These are phyloP conservation scores for Cairneyella variabilis DNA, from an alignment of 495 filamentous ascomycete species.

Conservation along the genomic window DNA sequence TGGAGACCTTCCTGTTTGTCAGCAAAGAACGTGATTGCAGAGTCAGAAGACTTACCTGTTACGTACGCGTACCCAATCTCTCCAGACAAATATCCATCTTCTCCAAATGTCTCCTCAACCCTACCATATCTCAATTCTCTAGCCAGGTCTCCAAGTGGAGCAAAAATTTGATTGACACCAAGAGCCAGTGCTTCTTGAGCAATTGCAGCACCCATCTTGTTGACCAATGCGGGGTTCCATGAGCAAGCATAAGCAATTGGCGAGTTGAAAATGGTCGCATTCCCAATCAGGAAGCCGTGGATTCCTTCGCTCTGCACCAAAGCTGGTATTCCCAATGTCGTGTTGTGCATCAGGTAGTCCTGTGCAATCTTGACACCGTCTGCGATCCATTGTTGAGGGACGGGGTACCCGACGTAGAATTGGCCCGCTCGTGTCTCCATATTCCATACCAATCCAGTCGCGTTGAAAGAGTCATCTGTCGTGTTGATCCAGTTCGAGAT, in stretches of 20 bases:
- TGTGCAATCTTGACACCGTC: conserved; percentile 20
- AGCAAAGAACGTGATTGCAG: background rate
- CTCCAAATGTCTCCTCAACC: conserved; percentile 66
- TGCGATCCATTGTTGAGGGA: conserved; percentile 58
- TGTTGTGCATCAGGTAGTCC: conserved; percentile 29
- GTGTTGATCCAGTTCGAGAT: conserved; percentile 67
- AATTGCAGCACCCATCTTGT: conserved; percentile 56
- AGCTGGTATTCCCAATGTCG: conserved; percentile 63
- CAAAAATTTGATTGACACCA: conserved; percentile 66
- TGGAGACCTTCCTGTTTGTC: conserved; percentile 32
- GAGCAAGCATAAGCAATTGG: conserved; percentile 67
- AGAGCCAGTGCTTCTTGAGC: conserved; percentile 57
- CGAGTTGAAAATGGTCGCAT: conserved; percentile 73
- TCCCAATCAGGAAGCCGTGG: conserved; percentile 64
- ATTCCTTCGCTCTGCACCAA: conserved; percentile 69
- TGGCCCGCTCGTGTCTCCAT: conserved; percentile 58
- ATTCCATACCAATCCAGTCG: conserved; percentile 58
- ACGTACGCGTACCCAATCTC: conserved; percentile 29
- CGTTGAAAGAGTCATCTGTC: conserved; percentile 55
- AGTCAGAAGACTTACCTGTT: conserved; percentile 35
- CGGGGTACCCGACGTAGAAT: conserved; percentile 67
- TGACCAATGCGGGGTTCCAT: conserved; percentile 54
- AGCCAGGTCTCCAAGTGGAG: conserved; percentile 62
- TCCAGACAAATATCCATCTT: conserved; percentile 59
- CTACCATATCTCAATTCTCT: conserved; percentile 65